These are phyloP conservation scores for Sporothrix curviconia DNA, from an alignment of 2,329 filamentous ascomycete genomes.

Conservation along the genomic window DNA sequence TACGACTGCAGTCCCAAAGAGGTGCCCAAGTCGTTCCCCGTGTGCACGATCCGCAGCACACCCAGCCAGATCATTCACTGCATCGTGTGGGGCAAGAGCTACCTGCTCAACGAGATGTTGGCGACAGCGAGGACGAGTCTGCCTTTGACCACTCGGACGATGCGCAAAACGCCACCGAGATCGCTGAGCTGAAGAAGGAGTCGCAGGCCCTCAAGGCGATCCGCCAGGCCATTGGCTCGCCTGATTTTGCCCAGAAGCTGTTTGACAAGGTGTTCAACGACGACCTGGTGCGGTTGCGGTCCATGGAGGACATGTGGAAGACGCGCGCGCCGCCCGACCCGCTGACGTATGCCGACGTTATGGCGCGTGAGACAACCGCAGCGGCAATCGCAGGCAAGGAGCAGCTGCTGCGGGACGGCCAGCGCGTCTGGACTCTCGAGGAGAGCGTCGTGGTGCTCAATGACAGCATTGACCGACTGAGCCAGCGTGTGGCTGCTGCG, in stretches of 20 bases:
- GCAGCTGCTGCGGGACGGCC: constrained; percentile 56
- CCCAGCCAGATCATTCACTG: constrained; percentile 96
- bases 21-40: constrained; percentile 84
- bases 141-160: constrained; percentile 74
- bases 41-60: constrained; percentile 95
- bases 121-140: constrained; percentile 79
- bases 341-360: constrained; percentile 60
- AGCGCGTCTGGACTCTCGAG: constrained; percentile 69
- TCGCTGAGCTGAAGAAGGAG: constrained; percentile 79
- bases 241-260: constrained; percentile 68
- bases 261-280: constrained; percentile 90
- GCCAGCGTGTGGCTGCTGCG: constrained; percentile 63
- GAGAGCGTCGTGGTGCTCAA: constrained; percentile 85
- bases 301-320: constrained; percentile 97
- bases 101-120: constrained; percentile 89
- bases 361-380: constrained; percentile 39
- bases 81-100: constrained; percentile 98
- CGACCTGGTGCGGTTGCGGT: constrained; percentile 74
- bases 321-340: constrained; percentile 66
- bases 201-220: constrained; percentile 78
- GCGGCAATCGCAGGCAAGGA: constrained; percentile 40
- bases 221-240: constrained; percentile 69
- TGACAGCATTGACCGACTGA: constrained; percentile 73
- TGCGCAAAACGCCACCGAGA: constrained; percentile 77
- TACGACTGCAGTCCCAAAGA: constrained; percentile 93